phyloP scores from a whole-genome alignment of 2,329 filamentous ascomycete species.

The Tolypocladium inflatum region DNA sequence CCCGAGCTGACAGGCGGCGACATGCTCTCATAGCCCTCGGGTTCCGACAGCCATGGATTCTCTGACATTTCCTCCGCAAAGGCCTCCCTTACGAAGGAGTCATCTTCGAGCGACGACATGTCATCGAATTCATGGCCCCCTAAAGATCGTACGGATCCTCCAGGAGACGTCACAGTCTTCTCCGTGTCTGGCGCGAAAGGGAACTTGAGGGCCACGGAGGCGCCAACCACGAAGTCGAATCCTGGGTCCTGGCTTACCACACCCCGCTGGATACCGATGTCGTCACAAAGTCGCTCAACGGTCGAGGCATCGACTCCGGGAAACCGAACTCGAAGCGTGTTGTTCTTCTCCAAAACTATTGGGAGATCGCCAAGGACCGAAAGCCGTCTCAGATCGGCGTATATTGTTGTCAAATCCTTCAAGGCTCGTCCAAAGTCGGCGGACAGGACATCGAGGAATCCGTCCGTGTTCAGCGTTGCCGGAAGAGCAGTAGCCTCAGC shows the following conservation, averaged over 20 bases:
- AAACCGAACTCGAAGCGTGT: slow-evolving; percentile 72
- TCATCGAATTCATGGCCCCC: slow-evolving; percentile 31
- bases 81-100: slow-evolving; percentile 26
- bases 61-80: slow-evolving; percentile 33
- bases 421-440: slow-evolving; percentile 81
- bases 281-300: slow-evolving; percentile 74
- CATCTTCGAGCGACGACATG: slow-evolving; percentile 21
- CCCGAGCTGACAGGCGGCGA: slow-evolving; percentile 36
- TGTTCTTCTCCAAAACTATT: slow-evolving; percentile 58
- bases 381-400: slow-evolving; percentile 73
- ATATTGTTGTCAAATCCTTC: slow-evolving; percentile 69
- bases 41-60: slow-evolving; percentile 39
- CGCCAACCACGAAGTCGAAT: slow-evolving; percentile 59
- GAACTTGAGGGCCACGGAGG: slow-evolving; percentile 69
- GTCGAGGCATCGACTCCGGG: slow-evolving; percentile 80
- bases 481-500: slow-evolving; percentile 28
- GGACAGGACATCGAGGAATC: slow-evolving; percentile 75
- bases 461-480: slow-evolving; percentile 68
- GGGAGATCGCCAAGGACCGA: slow-evolving; percentile 75
- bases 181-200: slow-evolving; percentile 63
- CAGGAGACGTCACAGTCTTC: slow-evolving; percentile 33
- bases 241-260: slow-evolving; percentile 66
- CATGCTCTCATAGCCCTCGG: slow-evolving; percentile 40
- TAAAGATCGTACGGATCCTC: slow-evolving; percentile 36
- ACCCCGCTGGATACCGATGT: slow-evolving; percentile 76